phyloP scores from a whole-genome alignment of 2,329 filamentous ascomycete genomes.

The Scortechinia acanthostroma region DNA sequence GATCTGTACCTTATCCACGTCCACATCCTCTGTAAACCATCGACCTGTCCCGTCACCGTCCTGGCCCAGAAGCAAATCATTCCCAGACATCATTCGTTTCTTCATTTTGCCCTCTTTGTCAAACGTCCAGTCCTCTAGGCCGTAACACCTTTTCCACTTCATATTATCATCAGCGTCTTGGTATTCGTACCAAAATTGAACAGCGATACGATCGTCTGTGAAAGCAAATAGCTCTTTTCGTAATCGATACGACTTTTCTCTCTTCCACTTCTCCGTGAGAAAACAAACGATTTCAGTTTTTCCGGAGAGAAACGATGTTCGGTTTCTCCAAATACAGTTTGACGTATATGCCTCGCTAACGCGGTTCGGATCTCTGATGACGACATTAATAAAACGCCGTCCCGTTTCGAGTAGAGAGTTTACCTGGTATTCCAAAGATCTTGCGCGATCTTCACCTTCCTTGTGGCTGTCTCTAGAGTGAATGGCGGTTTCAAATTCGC shows the following conservation, averaged over 20 bases:
- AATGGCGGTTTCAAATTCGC: conserved; percentile 51
- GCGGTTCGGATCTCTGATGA: conserved; percentile 47
- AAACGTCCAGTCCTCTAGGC: conserved; percentile 33
- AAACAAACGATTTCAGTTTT: conserved; percentile 63
- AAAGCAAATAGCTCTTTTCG: conserved; percentile 82
- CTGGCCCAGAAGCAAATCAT: conserved; percentile 29
- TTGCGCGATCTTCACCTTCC: conserved; percentile 79
- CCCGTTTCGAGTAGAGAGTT: too few relatives aligned
- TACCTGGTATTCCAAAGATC: conserved; percentile 76
- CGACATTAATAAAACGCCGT: conserved; percentile 39
- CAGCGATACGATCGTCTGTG: conserved; percentile 36
- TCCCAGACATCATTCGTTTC: conserved; percentile 36
- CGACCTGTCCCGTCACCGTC: conserved; percentile 29
- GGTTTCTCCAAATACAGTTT: conserved; percentile 76
- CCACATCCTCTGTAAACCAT: conserved; percentile 31
- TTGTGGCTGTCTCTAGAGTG: conserved; percentile 61
- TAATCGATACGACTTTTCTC: conserved; percentile 65
- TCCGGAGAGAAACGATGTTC: conserved; percentile 62
- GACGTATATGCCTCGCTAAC: conserved; percentile 70
- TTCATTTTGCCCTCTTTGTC: conserved; percentile 31
- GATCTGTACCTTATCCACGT: conserved; percentile 26
- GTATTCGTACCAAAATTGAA: conserved; percentile 2
- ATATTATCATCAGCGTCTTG: conserved; percentile 10
- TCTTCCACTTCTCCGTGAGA: conserved; percentile 67
- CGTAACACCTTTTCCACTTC: conserved; percentile 8